A percentile compares a stretch with the other conserved stretches of the same genome.
Conservation (phyloP, 495 filamentous ascomycete species). For the Lophium mytilinum region DNA sequence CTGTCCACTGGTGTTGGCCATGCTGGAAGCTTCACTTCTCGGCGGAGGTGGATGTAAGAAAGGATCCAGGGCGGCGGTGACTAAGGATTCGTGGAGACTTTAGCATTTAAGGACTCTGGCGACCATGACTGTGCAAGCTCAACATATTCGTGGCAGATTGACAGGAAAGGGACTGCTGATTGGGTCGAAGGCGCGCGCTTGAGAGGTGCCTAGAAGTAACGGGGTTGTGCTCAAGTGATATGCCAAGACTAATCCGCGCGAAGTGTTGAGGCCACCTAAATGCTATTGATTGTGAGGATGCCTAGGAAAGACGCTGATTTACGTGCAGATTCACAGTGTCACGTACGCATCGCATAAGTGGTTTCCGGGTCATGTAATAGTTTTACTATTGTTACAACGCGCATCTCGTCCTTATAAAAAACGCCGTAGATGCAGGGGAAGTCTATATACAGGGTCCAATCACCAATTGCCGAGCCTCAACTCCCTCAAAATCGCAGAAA, state of each 20-base stretch:
- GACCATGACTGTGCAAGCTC: not conserved
- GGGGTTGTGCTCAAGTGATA: not conserved
- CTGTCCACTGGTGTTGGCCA: conserved; percentile 7
- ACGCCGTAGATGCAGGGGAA: not conserved
- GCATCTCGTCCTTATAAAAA: not conserved
- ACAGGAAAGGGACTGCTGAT: not conserved
- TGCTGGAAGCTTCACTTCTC: not conserved
- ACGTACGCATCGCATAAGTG: too few relatives aligned
- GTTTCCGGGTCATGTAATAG: not conserved
- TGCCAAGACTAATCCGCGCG: not conserved
- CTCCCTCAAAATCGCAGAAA: too few relatives aligned
- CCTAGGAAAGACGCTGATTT: not conserved
- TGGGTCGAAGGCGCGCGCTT: not conserved
- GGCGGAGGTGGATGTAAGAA: too few relatives aligned
- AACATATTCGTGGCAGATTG: not conserved
- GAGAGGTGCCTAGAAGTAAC: not conserved
- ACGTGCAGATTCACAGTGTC: too few relatives aligned
- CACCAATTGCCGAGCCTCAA: not conserved
- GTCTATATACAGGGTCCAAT: not conserved
- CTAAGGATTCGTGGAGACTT: not conserved
- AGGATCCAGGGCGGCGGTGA: too few relatives aligned
- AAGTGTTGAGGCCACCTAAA: not conserved
- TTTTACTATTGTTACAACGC: not conserved
- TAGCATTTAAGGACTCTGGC: not conserved
- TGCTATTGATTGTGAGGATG: not conserved